Base-by-base conservation (phyloP, 257 asterid species). In the Solanum pimpinellifolium region DNA sequence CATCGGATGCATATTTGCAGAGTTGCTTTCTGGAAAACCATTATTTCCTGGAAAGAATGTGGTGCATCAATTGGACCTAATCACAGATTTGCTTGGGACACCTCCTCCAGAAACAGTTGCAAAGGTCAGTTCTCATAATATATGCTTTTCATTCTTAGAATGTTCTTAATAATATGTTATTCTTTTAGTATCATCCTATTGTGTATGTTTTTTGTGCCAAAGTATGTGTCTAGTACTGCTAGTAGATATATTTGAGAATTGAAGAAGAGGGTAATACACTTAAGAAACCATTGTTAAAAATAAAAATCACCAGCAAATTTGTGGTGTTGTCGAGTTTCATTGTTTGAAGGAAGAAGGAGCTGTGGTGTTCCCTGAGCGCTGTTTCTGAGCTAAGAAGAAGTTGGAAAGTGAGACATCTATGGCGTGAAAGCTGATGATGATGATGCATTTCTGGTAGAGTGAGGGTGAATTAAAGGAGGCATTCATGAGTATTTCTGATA, bases 1-100 rank as follows among this genome's bases (percentile, higher is more conserved):
- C 92, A 95, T 96, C 29, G 98, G 99, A 83, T 96, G 99, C 96
- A 96, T 96, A 92, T 95, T 96, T 88, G 99, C 99, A 7, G 99
- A 96, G 92, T 91, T 96, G 97, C 96, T 96, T 75, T 88, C 89
- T 85, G 98, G 99, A 86, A 96, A 92, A 85, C 99, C 99, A 18
- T 87, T 96, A 90, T 96, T 96, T 87, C 99, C 99, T 78, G 98
- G 99, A 37, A 96, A 93, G 92, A 96, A 96, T 85, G 99, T 96
- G 86, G 99, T 93, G 73, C 99, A 95, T 90, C 99, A 95, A 88
- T 93, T 96, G 87, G 98, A 96, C 89, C 93, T 96, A 70, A 96
- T 96, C 96, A 96, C 99, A 12, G 99, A 95, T 93, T 91, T 96
- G 89, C 97, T 96, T 21, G 99, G 99, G 87, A 93, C 99, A 72